Base-by-base conservation (phyloP, 176 grass and related monocot species). In the Leersia perrieri region DNA sequence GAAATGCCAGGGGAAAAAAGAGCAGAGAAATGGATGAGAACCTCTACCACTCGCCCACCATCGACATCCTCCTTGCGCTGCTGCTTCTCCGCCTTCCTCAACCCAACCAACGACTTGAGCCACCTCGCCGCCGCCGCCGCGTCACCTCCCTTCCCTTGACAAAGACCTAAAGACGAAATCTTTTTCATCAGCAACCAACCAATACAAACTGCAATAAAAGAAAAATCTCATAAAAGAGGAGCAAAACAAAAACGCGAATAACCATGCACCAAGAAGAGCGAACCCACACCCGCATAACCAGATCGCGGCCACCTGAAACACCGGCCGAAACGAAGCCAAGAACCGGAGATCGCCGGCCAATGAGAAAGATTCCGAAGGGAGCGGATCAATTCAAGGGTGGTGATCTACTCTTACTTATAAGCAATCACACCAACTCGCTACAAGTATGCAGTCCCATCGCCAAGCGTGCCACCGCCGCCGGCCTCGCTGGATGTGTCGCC, bases 41-140 rank as follows among this genome's bases (percentile, higher is more conserved):
- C 3, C 72, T 73, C 27, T 81, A 66, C 77, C 22, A 18, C 71
- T 72, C 6, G 40, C 22, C 85, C 89, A 65, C 28, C 86, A 61
- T 86, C 61, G 68, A 79, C 90, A 82, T 82, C 80, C 34, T 86
- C 87, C 68, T 86, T 74, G 33, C 66, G 82, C 38, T 68, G 78
- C 68, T 81, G 65, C 72, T 63, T 92, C 68, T 93, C 93, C 76
- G 18, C 60, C 70, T 97, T 97, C 57, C 84, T 87, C 68, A 93
- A 64, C 74, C 93, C 93, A 67, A 97, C 86, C 73, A 97, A 41
- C 14, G 90, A 97, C 82, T 87, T 93, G 28, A 97, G 88, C 93
- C 93, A 97, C 85, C 85, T 93, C 32, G 91, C 62, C 11, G 49
- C 49, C 81, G 6, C 86, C 79, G 35, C 70, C 76, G 20, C 75